Evolutionary conservation across 805 yeast species (phyloP).

Genomic region (Lachancea quebecensis): DNA sequence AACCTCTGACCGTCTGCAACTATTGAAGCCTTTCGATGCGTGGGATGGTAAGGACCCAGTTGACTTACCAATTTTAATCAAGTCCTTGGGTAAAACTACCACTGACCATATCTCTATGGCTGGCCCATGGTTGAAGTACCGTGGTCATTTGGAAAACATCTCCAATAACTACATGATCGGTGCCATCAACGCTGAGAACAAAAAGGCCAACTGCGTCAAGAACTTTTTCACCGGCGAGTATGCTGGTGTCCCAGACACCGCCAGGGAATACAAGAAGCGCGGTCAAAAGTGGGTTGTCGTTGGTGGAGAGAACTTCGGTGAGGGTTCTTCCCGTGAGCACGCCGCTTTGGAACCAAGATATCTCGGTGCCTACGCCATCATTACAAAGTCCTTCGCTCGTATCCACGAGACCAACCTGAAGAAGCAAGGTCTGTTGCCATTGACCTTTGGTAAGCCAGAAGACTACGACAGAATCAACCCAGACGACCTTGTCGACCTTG

Average conservation of each 20-base stretch:
- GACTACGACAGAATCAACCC: conserved; percentile 93
- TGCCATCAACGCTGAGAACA: conserved; percentile 95
- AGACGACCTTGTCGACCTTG: conserved; percentile 79
- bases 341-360: conserved; percentile 99
- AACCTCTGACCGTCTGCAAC: conserved; percentile 92
- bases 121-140: conserved; percentile 99
- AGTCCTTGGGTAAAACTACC: conserved; percentile 96
- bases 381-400: conserved; percentile 96
- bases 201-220: conserved; percentile 85
- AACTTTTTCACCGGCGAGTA: conserved; percentile 88
- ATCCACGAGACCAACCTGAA: conserved; percentile 99
- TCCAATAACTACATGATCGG: conserved; percentile 99
- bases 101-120: conserved; percentile 99
- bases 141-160: conserved; percentile 98
- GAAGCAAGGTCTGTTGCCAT: conserved; percentile 98
- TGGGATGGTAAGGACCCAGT: conserved; percentile 96
- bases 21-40: conserved; percentile 85
- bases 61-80: conserved; percentile 87
- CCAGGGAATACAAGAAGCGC: conserved; percentile 86
- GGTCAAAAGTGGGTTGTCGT: conserved; percentile 95
- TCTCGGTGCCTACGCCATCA: conserved; percentile 97
- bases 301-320: conserved; percentile 99
- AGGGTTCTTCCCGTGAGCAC: conserved; percentile 99
- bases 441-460: conserved; percentile 81
- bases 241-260: conserved; percentile 96